phyloP scores from a whole-genome alignment of 2,329 filamentous ascomycete genomes.

The Simplicillium sp. region DNA sequence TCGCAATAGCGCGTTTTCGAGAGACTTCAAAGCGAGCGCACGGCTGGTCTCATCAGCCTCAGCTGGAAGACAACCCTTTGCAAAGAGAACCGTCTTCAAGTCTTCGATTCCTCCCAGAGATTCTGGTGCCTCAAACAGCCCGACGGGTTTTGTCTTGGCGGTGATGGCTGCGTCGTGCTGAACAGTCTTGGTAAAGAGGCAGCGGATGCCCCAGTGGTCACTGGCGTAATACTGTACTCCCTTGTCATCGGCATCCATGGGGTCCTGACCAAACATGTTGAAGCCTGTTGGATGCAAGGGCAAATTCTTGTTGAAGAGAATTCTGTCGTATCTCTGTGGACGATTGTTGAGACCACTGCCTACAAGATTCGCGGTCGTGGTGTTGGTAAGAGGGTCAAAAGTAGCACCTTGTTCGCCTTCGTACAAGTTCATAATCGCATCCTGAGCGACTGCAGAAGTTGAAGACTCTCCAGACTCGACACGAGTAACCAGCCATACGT shows the following conservation, averaged over 20 bases:
- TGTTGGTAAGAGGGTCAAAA: constrained; percentile 50
- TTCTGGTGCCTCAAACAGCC: constrained; percentile 16
- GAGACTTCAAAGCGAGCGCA: constrained; percentile 31
- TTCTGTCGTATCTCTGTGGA: constrained; percentile 57
- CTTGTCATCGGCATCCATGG: constrained; percentile 1
- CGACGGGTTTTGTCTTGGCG: constrained; percentile 14
- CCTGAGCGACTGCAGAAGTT: constrained; percentile 11
- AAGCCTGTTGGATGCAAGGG: constrained; percentile 27
- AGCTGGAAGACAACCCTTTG: constrained; percentile 34
- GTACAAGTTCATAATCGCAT: constrained; percentile 24
- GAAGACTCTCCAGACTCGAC: constrained; percentile 32
- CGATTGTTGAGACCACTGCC: constrained; percentile 37
- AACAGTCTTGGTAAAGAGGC: constrained; percentile 19
- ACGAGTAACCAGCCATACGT: constrained; percentile 40
- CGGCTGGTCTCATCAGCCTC: constrained; percentile 30
- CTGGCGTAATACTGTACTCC: constrained; percentile 26
- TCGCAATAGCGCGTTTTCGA: constrained; percentile 33
- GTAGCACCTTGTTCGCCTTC: constrained; percentile 57
- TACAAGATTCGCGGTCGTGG: constrained; percentile 41
- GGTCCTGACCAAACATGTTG: constrained; percentile 43
- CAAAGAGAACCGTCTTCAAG: constrained; percentile 27
- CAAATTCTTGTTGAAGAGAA: constrained; percentile 40
- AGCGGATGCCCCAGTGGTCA: constrained; percentile 50
- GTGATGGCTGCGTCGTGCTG: neutral
- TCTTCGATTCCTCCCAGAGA: constrained; percentile 20